A percentile compares a stretch with the other conserved stretches of the same genome.
These are phyloP conservation scores for Fraxinus ornus DNA, from an alignment of 305 asterid species.

Conservation along the genomic window DNA sequence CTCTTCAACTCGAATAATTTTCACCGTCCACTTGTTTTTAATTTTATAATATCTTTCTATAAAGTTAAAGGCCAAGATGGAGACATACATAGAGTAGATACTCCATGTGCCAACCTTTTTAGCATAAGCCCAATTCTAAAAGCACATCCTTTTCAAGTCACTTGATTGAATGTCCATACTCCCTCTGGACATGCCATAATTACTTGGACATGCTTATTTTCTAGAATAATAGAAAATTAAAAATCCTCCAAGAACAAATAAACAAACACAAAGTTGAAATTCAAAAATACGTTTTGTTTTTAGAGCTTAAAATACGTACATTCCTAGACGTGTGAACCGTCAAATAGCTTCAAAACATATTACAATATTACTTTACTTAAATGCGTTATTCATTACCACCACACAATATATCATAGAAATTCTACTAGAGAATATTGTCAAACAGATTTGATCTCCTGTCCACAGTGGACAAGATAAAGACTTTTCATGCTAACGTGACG, in stretches of 20 bases:
- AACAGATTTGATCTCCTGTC: not conserved
- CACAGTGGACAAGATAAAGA: not conserved
- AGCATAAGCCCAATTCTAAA: not conserved
- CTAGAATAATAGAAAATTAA: too few species aligned
- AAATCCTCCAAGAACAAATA: not conserved
- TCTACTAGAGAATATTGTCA: not conserved
- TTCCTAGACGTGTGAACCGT: too few species aligned
- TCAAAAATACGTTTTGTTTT: not conserved
- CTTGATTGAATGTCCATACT: not conserved
- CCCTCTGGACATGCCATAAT: not conserved
- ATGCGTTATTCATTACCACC: not conserved
- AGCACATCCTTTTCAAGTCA: not conserved
- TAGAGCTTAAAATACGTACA: not conserved
- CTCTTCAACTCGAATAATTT: not conserved
- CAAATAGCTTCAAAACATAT: not conserved
- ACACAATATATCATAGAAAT: not conserved
- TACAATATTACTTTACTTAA: too few species aligned
- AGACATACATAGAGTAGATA: not conserved
- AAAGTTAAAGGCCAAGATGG: slow-evolving; percentile 1
- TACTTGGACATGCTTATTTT: not conserved
- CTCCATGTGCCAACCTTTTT: not conserved
- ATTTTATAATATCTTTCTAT: not conserved
- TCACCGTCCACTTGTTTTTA: not conserved
- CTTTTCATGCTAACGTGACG: too few species aligned
- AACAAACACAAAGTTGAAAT: not conserved